A percentile compares a stretch with the other conserved stretches of the same genome.
Conservation (phyloP, 352 stramenopile genomes). For the Pythium aquatile region DNA sequence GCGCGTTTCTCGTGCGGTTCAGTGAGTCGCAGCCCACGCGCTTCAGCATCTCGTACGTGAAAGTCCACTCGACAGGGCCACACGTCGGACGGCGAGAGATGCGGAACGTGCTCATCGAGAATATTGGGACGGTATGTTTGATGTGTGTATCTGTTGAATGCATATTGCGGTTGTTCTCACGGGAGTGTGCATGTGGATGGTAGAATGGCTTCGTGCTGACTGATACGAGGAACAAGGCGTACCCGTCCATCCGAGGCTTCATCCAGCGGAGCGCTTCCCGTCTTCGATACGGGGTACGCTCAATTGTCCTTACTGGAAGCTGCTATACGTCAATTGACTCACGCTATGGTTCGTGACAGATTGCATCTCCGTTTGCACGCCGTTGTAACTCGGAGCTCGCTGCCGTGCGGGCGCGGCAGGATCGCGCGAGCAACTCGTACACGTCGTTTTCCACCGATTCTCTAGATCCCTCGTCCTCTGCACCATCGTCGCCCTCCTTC, state of each 20-base stretch:
- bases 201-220: constrained; percentile 46
- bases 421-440: constrained; percentile 58
- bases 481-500: constrained; percentile 17
- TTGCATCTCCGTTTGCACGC: constrained; percentile 49
- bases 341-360: constrained; percentile 21
- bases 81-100: constrained; percentile 43
- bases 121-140: constrained; percentile 33
- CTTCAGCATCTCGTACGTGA: constrained; percentile 79
- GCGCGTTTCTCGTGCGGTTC: constrained; percentile 75
- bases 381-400: constrained; percentile 45
- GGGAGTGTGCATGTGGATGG: constrained; percentile 31
- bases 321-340: neutral
- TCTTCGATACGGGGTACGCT: constrained; percentile 60
- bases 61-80: constrained; percentile 43
- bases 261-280: constrained; percentile 55
- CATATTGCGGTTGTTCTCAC: neutral
- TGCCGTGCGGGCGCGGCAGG: constrained; percentile 25
- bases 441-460: constrained; percentile 68
- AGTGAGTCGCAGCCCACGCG: constrained; percentile 76
- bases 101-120: constrained; percentile 74
- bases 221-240: constrained; percentile 45
- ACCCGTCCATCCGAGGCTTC: constrained; percentile 63
- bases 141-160: neutral
- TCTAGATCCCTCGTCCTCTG: constrained; percentile 31
- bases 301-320: neutral